Percentiles rank a stretch among this genome's conserved stretches.
phyloP scores from a whole-genome alignment of 2,329 filamentous ascomycete species.

The Cercospora berteroae region DNA sequence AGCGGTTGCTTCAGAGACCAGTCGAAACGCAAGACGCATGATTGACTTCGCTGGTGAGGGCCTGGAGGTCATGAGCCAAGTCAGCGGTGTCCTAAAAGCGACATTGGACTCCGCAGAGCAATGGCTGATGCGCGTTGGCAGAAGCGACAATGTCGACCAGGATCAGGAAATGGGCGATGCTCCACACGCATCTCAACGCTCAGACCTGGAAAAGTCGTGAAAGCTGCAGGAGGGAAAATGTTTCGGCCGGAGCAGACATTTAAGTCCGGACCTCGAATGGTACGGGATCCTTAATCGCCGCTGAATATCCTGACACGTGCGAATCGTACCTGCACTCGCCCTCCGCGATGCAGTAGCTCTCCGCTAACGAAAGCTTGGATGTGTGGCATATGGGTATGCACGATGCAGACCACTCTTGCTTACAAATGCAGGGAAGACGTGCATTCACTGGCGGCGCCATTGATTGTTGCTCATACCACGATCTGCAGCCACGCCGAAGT shows the following conservation, averaged over 20 bases:
- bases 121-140: conserved; percentile 67
- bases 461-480: background rate
- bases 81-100: conserved; percentile 81
- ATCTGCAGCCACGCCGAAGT: background rate
- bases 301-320: background rate
- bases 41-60: conserved; percentile 85
- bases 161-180: conserved; percentile 21
- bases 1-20: conserved; percentile 45
- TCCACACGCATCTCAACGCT: conserved; percentile 12
- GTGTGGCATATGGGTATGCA: background rate
- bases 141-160: conserved; percentile 18
- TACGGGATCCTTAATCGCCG: background rate
- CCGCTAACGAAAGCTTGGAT: background rate
- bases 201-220: conserved; percentile 21
- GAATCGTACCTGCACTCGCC: background rate
- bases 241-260: background rate
- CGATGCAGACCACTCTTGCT: background rate
- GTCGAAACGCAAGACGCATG: conserved; percentile 67
- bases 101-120: conserved; percentile 87
- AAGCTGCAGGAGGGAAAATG: background rate
- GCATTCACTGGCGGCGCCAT: background rate
- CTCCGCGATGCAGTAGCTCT: background rate
- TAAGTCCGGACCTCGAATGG: background rate
- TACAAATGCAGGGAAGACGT: background rate
- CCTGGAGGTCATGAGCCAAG: conserved; percentile 89